A percentile compares a stretch with the other conserved stretches of the same genome.
phyloP scores from a whole-genome alignment of 345 rosid genomes.

The Garcia nutans region DNA sequence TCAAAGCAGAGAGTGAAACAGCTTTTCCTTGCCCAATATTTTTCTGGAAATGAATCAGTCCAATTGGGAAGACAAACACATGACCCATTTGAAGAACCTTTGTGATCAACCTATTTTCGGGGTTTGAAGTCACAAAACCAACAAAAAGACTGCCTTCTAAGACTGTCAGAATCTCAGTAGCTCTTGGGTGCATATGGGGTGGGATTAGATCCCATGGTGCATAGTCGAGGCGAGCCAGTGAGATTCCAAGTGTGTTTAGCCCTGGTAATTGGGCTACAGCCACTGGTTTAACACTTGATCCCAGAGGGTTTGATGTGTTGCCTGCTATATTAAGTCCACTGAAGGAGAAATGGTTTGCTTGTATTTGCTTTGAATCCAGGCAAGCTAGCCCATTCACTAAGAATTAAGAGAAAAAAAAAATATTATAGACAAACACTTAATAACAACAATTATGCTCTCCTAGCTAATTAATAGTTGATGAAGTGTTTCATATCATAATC shows the following conservation, averaged over 20 bases:
- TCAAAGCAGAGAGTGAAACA: slow-evolving; percentile 11
- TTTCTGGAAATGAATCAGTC: slow-evolving; percentile 29
- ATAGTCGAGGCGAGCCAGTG: neutral
- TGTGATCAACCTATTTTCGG: slow-evolving; percentile 23
- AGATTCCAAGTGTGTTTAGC: neutral
- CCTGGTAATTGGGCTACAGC: neutral
- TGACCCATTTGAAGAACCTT: slow-evolving; percentile 31
- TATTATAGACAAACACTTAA: too few relatives aligned
- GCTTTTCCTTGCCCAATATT: slow-evolving; percentile 20
- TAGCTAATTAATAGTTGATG: too few relatives aligned
- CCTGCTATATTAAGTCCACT: neutral
- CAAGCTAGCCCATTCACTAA: neutral
- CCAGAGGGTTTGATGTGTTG: slow-evolving; percentile 6
- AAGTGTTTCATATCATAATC: too few relatives aligned
- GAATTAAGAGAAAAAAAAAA: too few relatives aligned
- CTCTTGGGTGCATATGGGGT: slow-evolving; percentile 4
- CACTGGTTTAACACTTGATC: neutral
- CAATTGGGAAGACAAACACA: slow-evolving; percentile 25
- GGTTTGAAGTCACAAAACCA: slow-evolving; percentile 34
- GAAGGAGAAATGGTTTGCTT: neutral
- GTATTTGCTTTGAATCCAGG: neutral
- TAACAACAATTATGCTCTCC: too few relatives aligned
- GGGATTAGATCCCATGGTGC: neutral
- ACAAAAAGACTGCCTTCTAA: slow-evolving; percentile 23
- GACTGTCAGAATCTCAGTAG: slow-evolving; percentile 13